phyloP scores from a whole-genome alignment of 2,329 filamentous ascomycete species.

The Xylariaceae sp. region DNA sequence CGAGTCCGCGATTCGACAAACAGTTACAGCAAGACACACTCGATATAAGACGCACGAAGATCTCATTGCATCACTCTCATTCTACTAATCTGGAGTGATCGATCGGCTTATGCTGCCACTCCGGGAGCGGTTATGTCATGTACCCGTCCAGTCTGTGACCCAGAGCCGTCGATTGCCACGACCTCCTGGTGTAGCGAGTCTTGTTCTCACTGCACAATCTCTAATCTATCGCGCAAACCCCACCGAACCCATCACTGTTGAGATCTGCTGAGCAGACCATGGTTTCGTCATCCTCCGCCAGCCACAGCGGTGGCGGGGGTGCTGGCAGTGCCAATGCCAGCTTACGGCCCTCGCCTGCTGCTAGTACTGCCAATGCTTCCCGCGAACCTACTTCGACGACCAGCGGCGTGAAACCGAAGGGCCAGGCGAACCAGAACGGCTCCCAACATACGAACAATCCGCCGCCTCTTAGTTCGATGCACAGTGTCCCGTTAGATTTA shows the following conservation, averaged over 20 bases:
- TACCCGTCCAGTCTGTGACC: constrained; percentile 24
- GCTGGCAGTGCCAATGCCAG: constrained; percentile 44
- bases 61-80: background rate
- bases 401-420: constrained; percentile 41
- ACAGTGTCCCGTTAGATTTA: constrained; percentile 66
- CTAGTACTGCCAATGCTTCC: constrained; percentile 32
- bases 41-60: background rate
- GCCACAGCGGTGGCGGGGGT: constrained; percentile 36
- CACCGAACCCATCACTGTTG: constrained; percentile 1
- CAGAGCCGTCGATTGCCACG: constrained; percentile 22
- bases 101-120: constrained; percentile 12
- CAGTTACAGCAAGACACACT: background rate
- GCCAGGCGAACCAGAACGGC: constrained; percentile 50
- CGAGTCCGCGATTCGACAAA: background rate
- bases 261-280: constrained; percentile 28
- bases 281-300: constrained; percentile 38
- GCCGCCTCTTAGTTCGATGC: constrained; percentile 51
- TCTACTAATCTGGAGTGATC: background rate
- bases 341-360: constrained; percentile 48
- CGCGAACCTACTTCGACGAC: constrained; percentile 32
- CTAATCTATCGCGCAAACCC: background rate
- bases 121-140: constrained; percentile 24
- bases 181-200: constrained; percentile 6
- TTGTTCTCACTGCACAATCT: constrained; percentile 2
- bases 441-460: constrained; percentile 48